These are phyloP conservation scores for Cymbopogon citratus DNA, from an alignment of 176 grass and related monocot species.

Conservation along the genomic window DNA sequence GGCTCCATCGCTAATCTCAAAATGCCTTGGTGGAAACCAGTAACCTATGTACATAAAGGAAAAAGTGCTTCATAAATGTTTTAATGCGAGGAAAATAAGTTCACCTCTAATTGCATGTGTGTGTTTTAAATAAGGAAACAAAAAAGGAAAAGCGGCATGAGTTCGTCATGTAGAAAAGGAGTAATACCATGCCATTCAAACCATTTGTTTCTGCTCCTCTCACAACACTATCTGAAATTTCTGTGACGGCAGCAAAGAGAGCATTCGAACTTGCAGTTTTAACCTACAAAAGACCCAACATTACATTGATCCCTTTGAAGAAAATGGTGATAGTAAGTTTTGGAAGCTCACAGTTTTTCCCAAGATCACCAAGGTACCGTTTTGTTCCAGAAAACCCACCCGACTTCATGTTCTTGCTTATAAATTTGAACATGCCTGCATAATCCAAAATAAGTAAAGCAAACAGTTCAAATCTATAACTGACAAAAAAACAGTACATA, in stretches of 20 bases:
- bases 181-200: conserved; percentile 79
- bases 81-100: not conserved
- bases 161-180: not conserved
- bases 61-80: conserved; percentile 3
- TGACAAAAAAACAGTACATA: not conserved
- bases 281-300: conserved; percentile 49
- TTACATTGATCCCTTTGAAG: conserved; percentile 23
- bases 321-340: conserved; percentile 29
- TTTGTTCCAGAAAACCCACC: conserved; percentile 73
- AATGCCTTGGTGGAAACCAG: conserved; percentile 78
- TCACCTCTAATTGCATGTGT: not conserved
- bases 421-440: conserved; percentile 94
- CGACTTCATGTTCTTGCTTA: conserved; percentile 81
- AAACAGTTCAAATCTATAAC: conserved; percentile 8
- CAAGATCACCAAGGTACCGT: conserved; percentile 85
- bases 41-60: conserved; percentile 42
- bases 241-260: conserved; percentile 75
- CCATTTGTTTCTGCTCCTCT: conserved; percentile 82
- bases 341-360: conserved; percentile 74
- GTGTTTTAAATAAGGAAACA: not conserved
- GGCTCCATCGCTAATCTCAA: conserved; percentile 91
- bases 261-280: conserved; percentile 81
- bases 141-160: not conserved
- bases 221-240: conserved; percentile 78
- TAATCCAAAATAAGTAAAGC: conserved; percentile 13